Evolutionary conservation across 495 filamentous ascomycete species (phyloP).

Genomic region (Aspergillus nidulans): DNA sequence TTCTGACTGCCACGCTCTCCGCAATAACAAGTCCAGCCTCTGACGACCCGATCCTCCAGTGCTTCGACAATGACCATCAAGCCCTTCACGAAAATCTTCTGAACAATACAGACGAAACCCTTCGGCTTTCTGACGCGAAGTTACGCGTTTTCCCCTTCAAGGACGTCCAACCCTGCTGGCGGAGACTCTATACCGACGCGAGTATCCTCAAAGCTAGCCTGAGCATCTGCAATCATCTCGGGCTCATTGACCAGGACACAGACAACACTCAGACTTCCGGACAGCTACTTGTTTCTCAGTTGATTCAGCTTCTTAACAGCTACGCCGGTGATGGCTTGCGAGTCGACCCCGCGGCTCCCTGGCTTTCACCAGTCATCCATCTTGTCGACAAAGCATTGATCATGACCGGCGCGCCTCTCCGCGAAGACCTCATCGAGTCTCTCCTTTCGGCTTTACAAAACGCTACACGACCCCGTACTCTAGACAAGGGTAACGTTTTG

Average conservation of each 20-base stretch:
- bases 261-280: not conserved
- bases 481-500: not conserved
- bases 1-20: slow-evolving; percentile 23
- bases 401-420: slow-evolving; percentile 67
- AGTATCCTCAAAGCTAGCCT: slow-evolving; percentile 58
- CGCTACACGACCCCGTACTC: slow-evolving; percentile 7
- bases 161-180: slow-evolving; percentile 71
- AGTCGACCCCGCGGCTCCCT: slow-evolving; percentile 20
- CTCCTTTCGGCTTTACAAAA: slow-evolving; percentile 29
- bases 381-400: slow-evolving; percentile 76
- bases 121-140: slow-evolving; percentile 51
- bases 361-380: slow-evolving; percentile 49
- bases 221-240: slow-evolving; percentile 27
- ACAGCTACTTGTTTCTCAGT: not conserved
- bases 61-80: slow-evolving; percentile 24
- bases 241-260: not conserved
- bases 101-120: slow-evolving; percentile 29
- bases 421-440: slow-evolving; percentile 56
- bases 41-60: slow-evolving; percentile 43
- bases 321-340: not conserved
- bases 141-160: slow-evolving; percentile 73
- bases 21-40: slow-evolving; percentile 25
- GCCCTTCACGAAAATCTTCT: slow-evolving; percentile 29
- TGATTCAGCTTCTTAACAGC: slow-evolving; percentile 17
- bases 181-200: slow-evolving; percentile 72